phyloP scores from a whole-genome alignment of 2,329 filamentous ascomycete species.

The Dactylellina parvicollis region DNA sequence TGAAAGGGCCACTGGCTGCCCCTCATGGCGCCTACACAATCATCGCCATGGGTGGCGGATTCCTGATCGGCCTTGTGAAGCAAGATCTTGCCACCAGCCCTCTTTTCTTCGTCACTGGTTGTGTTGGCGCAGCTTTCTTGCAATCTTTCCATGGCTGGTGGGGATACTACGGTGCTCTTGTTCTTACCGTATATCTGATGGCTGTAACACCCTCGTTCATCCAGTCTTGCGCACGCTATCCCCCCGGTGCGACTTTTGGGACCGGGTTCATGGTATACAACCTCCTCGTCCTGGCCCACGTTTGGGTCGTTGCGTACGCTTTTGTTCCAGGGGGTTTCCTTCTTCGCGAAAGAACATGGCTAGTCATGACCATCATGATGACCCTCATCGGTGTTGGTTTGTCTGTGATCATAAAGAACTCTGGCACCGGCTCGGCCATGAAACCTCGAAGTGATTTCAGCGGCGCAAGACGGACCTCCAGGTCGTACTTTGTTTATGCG shows the following conservation, averaged over 20 bases:
- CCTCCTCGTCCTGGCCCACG: slow-evolving; percentile 92
- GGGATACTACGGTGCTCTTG: slow-evolving; percentile 85
- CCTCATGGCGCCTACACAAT: slow-evolving; percentile 91
- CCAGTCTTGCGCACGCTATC: slow-evolving; percentile 77
- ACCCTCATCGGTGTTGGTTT: slow-evolving; percentile 83
- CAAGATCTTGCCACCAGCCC: slow-evolving; percentile 79
- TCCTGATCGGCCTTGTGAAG: slow-evolving; percentile 77
- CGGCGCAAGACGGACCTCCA: slow-evolving; percentile 62
- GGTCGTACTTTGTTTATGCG: slow-evolving; percentile 76
- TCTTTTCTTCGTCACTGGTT: slow-evolving; percentile 81
- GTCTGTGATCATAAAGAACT: slow-evolving; percentile 69
- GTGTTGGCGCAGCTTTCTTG: slow-evolving; percentile 75
- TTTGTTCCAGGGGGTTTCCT: slow-evolving; percentile 95
- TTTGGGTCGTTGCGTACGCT: slow-evolving; percentile 98
- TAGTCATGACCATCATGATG: slow-evolving; percentile 91
- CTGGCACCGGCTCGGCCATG: slow-evolving; percentile 37
- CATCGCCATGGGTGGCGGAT: slow-evolving; percentile 83
- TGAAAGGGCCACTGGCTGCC: slow-evolving; percentile 84
- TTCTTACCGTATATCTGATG: slow-evolving; percentile 80
- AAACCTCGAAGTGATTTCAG: slow-evolving; percentile 55
- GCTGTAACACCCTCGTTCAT: slow-evolving; percentile 80
- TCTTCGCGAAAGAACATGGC: slow-evolving; percentile 93
- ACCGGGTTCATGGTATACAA: slow-evolving; percentile 92
- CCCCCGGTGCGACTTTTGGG: slow-evolving; percentile 82
- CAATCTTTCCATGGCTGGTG: slow-evolving; percentile 72